These are phyloP conservation scores for Aspergillus asperescens DNA, from an alignment of 495 filamentous ascomycete species.

Conservation along the genomic window DNA sequence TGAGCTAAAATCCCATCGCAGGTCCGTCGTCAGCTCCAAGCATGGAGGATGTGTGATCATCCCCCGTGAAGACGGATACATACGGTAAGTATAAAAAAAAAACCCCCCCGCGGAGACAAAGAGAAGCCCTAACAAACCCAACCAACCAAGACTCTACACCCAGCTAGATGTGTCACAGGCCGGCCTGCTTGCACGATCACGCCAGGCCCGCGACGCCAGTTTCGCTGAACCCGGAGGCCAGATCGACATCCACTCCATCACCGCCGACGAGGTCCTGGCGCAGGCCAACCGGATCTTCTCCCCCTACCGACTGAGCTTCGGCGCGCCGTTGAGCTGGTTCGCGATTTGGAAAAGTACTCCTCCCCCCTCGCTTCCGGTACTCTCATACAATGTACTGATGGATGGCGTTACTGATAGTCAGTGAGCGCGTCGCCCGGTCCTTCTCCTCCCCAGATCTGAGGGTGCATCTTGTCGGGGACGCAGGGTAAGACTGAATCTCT, in stretches of 20 bases:
- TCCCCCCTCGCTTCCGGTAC: too few species aligned
- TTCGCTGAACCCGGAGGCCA: not conserved
- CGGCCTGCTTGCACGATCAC: too few species aligned
- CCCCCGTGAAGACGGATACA: constrained; percentile 35
- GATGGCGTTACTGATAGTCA: constrained; percentile 15
- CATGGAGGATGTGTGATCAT: constrained; percentile 37
- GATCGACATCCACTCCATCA: constrained; percentile 18
- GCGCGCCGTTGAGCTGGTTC: constrained; percentile 32
- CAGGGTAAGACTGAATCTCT: constrained; percentile 19
- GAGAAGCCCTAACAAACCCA: too few species aligned
- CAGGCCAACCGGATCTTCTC: constrained; percentile 35
- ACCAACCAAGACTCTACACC: too few species aligned
- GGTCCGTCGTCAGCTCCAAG: constrained; percentile 21
- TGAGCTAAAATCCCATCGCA: too few species aligned
- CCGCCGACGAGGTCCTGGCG: constrained; percentile 32
- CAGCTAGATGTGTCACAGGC: too few species aligned
- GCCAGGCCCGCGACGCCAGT: too few species aligned
- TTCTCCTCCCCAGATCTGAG: constrained; percentile 26
- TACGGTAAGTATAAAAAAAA: too few species aligned
- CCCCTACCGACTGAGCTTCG: constrained; percentile 33
- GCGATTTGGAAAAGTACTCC: constrained; percentile 43
- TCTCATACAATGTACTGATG: not conserved
- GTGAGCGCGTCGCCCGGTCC: constrained; percentile 32
- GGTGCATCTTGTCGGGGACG: constrained; percentile 35
- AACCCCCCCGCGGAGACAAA: too few species aligned